Percentiles rank a stretch among this genome's conserved stretches.
Conservation (phyloP, 257 asterid genomes). For the Nicotiana tomentosiformis region DNA sequence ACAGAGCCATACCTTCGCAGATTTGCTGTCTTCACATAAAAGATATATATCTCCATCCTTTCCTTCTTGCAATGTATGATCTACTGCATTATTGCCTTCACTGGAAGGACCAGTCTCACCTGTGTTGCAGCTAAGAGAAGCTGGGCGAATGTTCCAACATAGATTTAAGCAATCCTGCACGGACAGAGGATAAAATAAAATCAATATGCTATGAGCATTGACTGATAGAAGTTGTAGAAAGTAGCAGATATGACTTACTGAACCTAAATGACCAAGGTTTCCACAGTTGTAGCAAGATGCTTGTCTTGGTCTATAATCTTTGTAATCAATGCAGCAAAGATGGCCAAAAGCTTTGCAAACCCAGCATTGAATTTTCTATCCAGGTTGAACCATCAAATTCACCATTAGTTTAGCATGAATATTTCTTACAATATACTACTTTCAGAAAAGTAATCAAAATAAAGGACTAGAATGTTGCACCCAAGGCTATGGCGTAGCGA, state of each 20-base stretch:
- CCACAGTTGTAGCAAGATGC: neutral
- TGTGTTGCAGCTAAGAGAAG: neutral
- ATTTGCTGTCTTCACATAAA: neutral
- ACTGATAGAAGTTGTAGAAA: neutral
- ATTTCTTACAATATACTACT: neutral
- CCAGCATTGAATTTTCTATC: neutral
- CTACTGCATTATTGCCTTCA: neutral
- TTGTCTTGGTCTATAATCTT: neutral
- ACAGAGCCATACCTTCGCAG: neutral
- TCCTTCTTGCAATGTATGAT: neutral
- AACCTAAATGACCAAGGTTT: neutral
- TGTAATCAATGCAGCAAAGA: neutral
- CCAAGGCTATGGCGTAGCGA: neutral
- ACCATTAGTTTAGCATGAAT: neutral
- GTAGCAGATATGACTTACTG: neutral
- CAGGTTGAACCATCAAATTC: neutral
- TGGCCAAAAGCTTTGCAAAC: conserved; percentile 4
- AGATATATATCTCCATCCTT: neutral
- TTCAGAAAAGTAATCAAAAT: neutral
- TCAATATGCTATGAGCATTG: neutral
- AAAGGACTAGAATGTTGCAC: neutral
- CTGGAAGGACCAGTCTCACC: neutral
- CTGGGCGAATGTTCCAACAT: neutral
- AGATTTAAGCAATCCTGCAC: neutral
- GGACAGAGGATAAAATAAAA: neutral